These are phyloP conservation scores for Myriosclerotinia scirpicola DNA, from an alignment of 2,329 filamentous ascomycete genomes.

Conservation along the genomic window DNA sequence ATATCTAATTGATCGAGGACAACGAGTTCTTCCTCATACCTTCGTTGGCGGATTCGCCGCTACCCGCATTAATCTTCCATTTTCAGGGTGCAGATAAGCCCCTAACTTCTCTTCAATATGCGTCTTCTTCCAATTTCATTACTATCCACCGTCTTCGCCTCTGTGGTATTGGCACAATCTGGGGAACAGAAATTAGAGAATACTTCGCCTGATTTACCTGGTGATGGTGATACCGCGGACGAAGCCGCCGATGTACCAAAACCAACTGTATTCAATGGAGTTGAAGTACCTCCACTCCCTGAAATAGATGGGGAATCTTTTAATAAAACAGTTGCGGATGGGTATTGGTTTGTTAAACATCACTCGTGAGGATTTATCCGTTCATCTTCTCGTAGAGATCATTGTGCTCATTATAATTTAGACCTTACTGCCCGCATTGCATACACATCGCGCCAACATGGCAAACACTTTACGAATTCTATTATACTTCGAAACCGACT, in stretches of 20 bases:
- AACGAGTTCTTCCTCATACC: background rate
- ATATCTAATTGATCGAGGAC: slow-evolving; percentile 1
- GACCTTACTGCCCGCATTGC: slow-evolving; percentile 40
- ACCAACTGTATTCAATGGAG: slow-evolving; percentile 51
- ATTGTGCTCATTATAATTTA: slow-evolving; percentile 23
- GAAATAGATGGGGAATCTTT: slow-evolving; percentile 50
- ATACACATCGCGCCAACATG: slow-evolving; percentile 71
- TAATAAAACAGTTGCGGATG: slow-evolving; percentile 36
- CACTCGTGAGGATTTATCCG: slow-evolving; percentile 35
- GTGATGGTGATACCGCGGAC: slow-evolving; percentile 33
- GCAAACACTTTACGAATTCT: slow-evolving; percentile 94
- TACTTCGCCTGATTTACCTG: slow-evolving; percentile 25
- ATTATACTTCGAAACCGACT: slow-evolving; percentile 72
- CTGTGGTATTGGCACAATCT: slow-evolving; percentile 28
- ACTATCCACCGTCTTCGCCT: slow-evolving; percentile 34
- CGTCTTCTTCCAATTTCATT: slow-evolving; percentile 37
- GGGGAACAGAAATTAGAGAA: slow-evolving; percentile 26
- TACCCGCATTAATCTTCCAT: slow-evolving; percentile 23
- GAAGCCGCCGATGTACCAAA: slow-evolving; percentile 32
- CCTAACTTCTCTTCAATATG: slow-evolving; percentile 33
- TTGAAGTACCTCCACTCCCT: slow-evolving; percentile 51
- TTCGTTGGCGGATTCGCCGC: slow-evolving; percentile 33
- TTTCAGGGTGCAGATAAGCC: slow-evolving; percentile 32
- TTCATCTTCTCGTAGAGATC: background rate
- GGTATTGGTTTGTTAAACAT: slow-evolving; percentile 42